A percentile compares a stretch with the other conserved stretches of the same genome.
These are phyloP conservation scores for Xylariaceae sp. DNA, from an alignment of 2,329 filamentous ascomycete genomes.

Conservation along the genomic window DNA sequence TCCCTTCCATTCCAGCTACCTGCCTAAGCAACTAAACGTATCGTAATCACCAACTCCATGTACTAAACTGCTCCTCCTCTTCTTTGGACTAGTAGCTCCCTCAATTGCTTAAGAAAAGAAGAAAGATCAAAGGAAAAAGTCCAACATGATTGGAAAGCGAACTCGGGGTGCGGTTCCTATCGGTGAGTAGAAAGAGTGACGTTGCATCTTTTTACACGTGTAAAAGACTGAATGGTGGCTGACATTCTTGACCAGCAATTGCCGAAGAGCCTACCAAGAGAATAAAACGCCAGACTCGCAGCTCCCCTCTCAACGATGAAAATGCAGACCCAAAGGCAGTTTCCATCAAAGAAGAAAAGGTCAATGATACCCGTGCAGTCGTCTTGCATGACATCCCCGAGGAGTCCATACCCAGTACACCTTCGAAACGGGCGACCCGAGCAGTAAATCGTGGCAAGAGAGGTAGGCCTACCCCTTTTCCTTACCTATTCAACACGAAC, in stretches of 20 bases:
- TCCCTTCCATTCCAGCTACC: slow-evolving; percentile 7
- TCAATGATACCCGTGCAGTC: slow-evolving; percentile 31
- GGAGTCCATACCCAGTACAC: slow-evolving; percentile 25
- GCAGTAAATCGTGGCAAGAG: slow-evolving; percentile 15
- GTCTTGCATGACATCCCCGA: slow-evolving; percentile 35
- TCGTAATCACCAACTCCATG: not conserved
- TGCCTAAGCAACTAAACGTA: slow-evolving; percentile 1
- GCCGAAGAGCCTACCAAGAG: slow-evolving; percentile 41
- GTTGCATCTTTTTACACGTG: slow-evolving; percentile 3
- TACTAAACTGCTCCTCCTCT: not conserved
- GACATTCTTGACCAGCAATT: slow-evolving; percentile 21
- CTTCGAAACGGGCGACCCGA: slow-evolving; percentile 19
- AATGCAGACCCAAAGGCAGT: slow-evolving; percentile 55
- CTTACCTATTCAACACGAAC: not conserved
- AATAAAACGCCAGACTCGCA: slow-evolving; percentile 40
- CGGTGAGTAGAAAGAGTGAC: slow-evolving; percentile 30
- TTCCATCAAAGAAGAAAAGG: slow-evolving; percentile 32
- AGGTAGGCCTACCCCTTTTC: slow-evolving; percentile 13
- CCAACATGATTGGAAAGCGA: slow-evolving; percentile 43
- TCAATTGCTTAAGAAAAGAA: not conserved
- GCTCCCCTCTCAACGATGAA: slow-evolving; percentile 55
- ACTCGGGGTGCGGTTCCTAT: slow-evolving; percentile 35
- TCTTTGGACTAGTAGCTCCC: not conserved
- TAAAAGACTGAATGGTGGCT: slow-evolving; percentile 17
- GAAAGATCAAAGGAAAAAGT: slow-evolving; percentile 20